phyloP scores from a whole-genome alignment of 1,284 basidiomycete species.

The Serendipita sp. region DNA sequence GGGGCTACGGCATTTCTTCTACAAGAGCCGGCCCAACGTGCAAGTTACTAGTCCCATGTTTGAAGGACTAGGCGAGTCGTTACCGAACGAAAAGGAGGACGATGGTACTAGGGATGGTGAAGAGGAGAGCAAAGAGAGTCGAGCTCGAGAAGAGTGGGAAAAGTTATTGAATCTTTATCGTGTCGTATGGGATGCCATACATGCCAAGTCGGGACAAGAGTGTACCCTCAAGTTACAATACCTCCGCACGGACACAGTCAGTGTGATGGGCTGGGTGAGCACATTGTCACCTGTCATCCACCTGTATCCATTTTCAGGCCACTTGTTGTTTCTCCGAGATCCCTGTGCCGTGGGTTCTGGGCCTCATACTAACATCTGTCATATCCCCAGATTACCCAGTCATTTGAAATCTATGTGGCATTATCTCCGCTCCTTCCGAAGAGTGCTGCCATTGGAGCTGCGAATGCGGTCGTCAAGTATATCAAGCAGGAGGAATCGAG shows the following conservation, averaged over 20 bases:
- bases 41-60: constrained; percentile 76
- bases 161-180: constrained; percentile 78
- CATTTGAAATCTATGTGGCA: constrained; percentile 82
- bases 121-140: not conserved
- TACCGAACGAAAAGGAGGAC: not conserved
- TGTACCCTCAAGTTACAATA: constrained; percentile 70
- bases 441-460: constrained; percentile 69
- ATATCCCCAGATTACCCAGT: constrained; percentile 63
- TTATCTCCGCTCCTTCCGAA: constrained; percentile 76
- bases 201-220: constrained; percentile 69
- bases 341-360: not conserved
- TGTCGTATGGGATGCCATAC: constrained; percentile 67
- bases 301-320: not conserved
- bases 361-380: not conserved
- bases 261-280: constrained; percentile 78
- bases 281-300: constrained; percentile 3
- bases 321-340: not conserved
- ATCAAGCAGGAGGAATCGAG: constrained; percentile 71
- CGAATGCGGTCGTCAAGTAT: constrained; percentile 82
- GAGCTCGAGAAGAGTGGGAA: not conserved
- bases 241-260: constrained; percentile 70
- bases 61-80: constrained; percentile 26
- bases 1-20: constrained; percentile 85
- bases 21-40: constrained; percentile 78
- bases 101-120: not conserved